Evolutionary conservation across 345 rosid species (phyloP).

Genomic region (Rhizophora apiculata): DNA sequence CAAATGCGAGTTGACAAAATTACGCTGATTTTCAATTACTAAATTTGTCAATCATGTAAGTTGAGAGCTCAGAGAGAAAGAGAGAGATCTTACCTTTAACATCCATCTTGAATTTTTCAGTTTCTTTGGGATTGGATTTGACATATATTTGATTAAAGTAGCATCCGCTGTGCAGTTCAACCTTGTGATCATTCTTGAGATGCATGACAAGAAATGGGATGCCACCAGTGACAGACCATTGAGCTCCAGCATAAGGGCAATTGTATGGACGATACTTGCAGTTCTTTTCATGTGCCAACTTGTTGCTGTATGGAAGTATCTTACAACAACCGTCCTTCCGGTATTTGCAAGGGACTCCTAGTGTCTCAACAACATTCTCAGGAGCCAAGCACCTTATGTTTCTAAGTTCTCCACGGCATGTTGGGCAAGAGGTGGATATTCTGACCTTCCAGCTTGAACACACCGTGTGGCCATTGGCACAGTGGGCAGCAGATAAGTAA

Average conservation of each 20-base stretch:
- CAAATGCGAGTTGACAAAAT: no score
- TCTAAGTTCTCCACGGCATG: constrained; percentile 82
- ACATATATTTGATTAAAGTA: constrained; percentile 89
- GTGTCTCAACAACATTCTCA: constrained; percentile 78
- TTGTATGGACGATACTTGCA: constrained; percentile 69
- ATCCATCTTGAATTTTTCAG: constrained; percentile 95
- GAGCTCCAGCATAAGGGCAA: constrained; percentile 80
- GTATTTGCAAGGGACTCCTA: constrained; percentile 78
- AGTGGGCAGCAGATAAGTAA: no score
- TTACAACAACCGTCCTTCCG: constrained; percentile 60
- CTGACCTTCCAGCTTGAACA: background rate
- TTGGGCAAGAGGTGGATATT: constrained; percentile 34
- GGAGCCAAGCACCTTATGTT: constrained; percentile 82
- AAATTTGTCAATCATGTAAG: no score
- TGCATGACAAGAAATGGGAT: constrained; percentile 64
- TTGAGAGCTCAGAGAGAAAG: no score
- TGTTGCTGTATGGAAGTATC: constrained; percentile 26
- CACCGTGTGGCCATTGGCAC: background rate
- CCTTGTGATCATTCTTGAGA: constrained; percentile 84
- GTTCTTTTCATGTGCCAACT: constrained; percentile 73
- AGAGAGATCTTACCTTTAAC: constrained; percentile 63
- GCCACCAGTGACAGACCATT: constrained; percentile 79
- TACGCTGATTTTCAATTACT: no score
- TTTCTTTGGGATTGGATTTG: constrained; percentile 76
- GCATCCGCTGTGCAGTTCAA: constrained; percentile 86